These are phyloP conservation scores for Cordyceps militaris DNA, from an alignment of 2,329 filamentous ascomycete species.

Conservation along the genomic window DNA sequence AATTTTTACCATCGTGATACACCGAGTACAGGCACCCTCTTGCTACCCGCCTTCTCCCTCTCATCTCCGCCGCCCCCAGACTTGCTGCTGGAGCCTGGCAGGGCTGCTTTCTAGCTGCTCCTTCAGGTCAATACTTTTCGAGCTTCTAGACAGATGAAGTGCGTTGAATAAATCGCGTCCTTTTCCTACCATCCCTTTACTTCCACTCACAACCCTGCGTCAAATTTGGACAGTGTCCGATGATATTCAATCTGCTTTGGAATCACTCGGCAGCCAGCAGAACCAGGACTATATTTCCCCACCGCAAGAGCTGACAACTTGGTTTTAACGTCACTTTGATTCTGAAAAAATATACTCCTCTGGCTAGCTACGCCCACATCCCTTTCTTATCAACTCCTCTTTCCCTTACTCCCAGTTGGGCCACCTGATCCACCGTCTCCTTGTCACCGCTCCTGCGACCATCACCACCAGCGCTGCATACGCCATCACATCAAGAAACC, in stretches of 20 bases:
- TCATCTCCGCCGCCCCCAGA: background rate
- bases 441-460: background rate
- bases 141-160: background rate
- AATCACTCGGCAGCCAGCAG: no score
- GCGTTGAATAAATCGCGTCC: background rate
- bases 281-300: background rate
- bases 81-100: background rate
- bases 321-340: no score
- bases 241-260: no score
- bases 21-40: background rate
- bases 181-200: background rate
- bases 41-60: background rate
- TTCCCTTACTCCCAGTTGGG: background rate
- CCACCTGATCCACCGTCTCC: background rate
- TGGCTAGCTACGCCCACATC: no score
- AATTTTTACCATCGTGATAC: background rate
- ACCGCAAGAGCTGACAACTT: no score
- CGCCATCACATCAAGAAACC: slow-evolving; percentile 7
- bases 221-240: no score
- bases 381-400: no score
- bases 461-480: slow-evolving; percentile 1
- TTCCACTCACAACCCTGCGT: no score
- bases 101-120: background rate
- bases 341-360: no score
- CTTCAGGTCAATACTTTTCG: background rate